Evolutionary conservation across 768 basidiomycete species (phyloP).

Genomic region (Kwoniella pini): DNA sequence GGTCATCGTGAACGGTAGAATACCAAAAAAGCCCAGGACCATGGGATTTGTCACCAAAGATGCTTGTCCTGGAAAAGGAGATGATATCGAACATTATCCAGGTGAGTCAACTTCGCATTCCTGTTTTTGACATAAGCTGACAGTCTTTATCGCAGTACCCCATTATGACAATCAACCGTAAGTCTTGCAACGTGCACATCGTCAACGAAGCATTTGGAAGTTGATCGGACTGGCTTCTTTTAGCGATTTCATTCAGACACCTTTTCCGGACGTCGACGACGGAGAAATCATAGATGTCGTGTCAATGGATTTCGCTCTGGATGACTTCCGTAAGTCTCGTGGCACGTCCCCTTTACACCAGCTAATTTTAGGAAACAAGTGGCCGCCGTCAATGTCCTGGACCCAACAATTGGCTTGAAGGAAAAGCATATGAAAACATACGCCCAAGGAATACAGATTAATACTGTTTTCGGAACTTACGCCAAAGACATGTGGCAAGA

Average conservation of each 20-base stretch:
- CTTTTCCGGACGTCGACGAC: slow-evolving; percentile 36
- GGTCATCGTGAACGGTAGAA: slow-evolving; percentile 13
- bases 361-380: no score
- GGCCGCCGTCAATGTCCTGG: slow-evolving; percentile 46
- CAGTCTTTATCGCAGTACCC: slow-evolving; percentile 29
- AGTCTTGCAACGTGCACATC: slow-evolving; percentile 3
- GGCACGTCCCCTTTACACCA: no score
- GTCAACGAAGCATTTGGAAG: background rate
- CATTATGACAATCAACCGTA: slow-evolving; percentile 31
- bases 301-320: slow-evolving; percentile 50
- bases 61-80: slow-evolving; percentile 43
- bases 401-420: slow-evolving; percentile 29
- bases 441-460: slow-evolving; percentile 40
- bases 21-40: slow-evolving; percentile 18
- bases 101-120: slow-evolving; percentile 37
- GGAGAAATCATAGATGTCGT: slow-evolving; percentile 47
- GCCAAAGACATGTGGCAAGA: slow-evolving; percentile 42
- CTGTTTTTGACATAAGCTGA: background rate
- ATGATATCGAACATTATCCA: slow-evolving; percentile 52
- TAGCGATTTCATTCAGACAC: slow-evolving; percentile 47
- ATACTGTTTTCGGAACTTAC: slow-evolving; percentile 47
- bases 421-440: slow-evolving; percentile 35
- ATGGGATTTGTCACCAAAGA: slow-evolving; percentile 43
- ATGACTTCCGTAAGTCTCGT: slow-evolving; percentile 48
- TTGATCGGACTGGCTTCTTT: background rate